Percentiles rank a stretch among this genome's conserved stretches.
Conservation (phyloP, 768 basidiomycete species). For the Hypholoma sublateritium region DNA sequence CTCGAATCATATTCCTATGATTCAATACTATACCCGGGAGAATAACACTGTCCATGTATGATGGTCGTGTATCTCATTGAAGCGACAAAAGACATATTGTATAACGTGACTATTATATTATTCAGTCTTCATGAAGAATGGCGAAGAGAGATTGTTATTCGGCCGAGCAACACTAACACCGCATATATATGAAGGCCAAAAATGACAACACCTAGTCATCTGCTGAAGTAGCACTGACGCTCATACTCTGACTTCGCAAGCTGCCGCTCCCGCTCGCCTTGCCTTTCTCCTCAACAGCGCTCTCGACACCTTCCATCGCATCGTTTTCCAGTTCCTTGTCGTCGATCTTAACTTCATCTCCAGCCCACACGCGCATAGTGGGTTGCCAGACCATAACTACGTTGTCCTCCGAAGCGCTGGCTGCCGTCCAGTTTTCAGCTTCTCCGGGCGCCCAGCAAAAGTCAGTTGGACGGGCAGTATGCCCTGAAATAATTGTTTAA, state of each 20-base stretch:
- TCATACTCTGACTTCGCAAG: constrained; percentile 58
- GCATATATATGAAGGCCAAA: background rate
- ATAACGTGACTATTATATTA: constrained; percentile 15
- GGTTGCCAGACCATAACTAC: constrained; percentile 98
- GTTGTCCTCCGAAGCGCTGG: constrained; percentile 95
- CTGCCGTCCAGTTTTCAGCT: constrained; percentile 80
- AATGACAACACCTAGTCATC: constrained; percentile 37
- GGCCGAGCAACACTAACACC: background rate
- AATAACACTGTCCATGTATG: background rate
- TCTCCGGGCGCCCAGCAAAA: constrained; percentile 92
- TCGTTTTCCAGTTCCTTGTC: constrained; percentile 84
- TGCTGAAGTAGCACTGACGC: constrained; percentile 53
- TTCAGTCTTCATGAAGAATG: background rate
- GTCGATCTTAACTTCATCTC: constrained; percentile 82
- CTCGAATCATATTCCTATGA: constrained; percentile 60
- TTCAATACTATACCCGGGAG: background rate
- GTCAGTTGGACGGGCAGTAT: constrained; percentile 88
- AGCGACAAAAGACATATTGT: constrained; percentile 12
- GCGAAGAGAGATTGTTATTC: background rate
- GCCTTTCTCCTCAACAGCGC: constrained; percentile 29
- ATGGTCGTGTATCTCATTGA: background rate
- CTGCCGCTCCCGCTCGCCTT: constrained; percentile 40
- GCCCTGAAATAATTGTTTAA: constrained; percentile 46
- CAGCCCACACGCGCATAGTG: constrained; percentile 91
- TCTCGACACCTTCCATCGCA: constrained; percentile 75